These are phyloP conservation scores for Kuraishia molischiana DNA, from an alignment of 805 yeast genomes.

Conservation along the genomic window DNA sequence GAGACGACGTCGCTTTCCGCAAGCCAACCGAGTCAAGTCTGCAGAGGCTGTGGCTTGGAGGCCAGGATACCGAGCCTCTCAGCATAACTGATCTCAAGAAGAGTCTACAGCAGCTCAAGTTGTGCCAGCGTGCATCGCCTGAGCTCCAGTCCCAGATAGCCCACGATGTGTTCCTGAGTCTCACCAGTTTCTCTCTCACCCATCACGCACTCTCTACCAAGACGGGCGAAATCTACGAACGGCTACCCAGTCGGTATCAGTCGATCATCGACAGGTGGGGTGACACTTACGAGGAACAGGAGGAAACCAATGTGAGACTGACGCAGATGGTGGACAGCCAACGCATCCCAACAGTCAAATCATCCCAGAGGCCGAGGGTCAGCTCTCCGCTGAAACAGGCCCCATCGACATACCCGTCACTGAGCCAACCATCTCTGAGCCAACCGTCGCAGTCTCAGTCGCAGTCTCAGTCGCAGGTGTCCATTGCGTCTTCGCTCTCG, in stretches of 20 bases:
- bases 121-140: too few species aligned
- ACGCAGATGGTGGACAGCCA: neutral
- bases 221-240: neutral
- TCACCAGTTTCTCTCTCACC: neutral
- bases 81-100: too few species aligned
- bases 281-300: neutral
- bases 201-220: neutral
- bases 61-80: too few species aligned
- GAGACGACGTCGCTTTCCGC: neutral
- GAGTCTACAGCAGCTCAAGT: too few species aligned
- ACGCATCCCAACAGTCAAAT: constrained; percentile 12
- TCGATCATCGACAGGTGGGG: constrained; percentile 5
- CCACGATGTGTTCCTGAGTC: neutral
- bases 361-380: constrained; percentile 9
- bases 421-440: too few species aligned
- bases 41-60: too few species aligned
- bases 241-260: neutral
- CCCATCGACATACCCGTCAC: too few species aligned
- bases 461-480: too few species aligned
- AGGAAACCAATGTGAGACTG: constrained; percentile 1
- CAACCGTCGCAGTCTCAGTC: too few species aligned
- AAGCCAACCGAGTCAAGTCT: too few species aligned
- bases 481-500: too few species aligned
- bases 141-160: too few species aligned
- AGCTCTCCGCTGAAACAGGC: constrained; percentile 7